Conservation (phyloP, 2,329 filamentous ascomycete species). For the Pleoardoris graminearum region DNA sequence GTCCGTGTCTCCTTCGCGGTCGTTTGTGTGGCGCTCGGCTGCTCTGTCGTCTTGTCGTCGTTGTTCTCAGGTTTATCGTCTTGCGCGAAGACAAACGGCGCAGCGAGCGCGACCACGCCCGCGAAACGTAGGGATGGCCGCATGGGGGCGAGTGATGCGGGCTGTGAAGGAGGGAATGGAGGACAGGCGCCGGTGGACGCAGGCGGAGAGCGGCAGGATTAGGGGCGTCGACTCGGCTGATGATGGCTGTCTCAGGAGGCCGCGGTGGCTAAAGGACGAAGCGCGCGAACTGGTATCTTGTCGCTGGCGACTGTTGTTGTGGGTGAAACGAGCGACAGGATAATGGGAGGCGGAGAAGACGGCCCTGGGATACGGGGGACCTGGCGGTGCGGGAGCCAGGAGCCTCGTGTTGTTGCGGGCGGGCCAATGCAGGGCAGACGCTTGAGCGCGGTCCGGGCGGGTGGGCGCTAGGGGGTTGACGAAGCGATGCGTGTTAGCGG, state of each 20-base stretch:
- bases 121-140: conserved; percentile 36
- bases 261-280: conserved; percentile 16
- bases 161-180: conserved; percentile 17
- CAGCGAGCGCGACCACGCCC: conserved; percentile 35
- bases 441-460: neutral
- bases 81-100: conserved; percentile 40
- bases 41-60: conserved; percentile 23
- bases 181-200: conserved; percentile 13
- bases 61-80: conserved; percentile 23
- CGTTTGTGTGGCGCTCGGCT: conserved; percentile 18
- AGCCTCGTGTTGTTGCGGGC: conserved; percentile 1
- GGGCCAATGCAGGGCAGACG: conserved; percentile 12
- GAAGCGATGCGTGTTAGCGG: conserved; percentile 2
- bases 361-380: conserved; percentile 6
- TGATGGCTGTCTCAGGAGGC: conserved; percentile 17
- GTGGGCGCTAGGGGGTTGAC: conserved; percentile 3
- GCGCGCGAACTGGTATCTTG: conserved; percentile 13
- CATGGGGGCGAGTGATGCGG: conserved; percentile 25
- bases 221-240: conserved; percentile 28
- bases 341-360: conserved; percentile 27
- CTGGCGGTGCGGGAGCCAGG: conserved; percentile 24
- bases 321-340: conserved; percentile 41
- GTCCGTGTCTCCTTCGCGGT: conserved; percentile 16
- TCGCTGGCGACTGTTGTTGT: conserved; percentile 19
- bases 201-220: conserved; percentile 18